Base-by-base conservation (phyloP, 2,329 filamentous ascomycete genomes). In the Bipolaris gigantea region DNA sequence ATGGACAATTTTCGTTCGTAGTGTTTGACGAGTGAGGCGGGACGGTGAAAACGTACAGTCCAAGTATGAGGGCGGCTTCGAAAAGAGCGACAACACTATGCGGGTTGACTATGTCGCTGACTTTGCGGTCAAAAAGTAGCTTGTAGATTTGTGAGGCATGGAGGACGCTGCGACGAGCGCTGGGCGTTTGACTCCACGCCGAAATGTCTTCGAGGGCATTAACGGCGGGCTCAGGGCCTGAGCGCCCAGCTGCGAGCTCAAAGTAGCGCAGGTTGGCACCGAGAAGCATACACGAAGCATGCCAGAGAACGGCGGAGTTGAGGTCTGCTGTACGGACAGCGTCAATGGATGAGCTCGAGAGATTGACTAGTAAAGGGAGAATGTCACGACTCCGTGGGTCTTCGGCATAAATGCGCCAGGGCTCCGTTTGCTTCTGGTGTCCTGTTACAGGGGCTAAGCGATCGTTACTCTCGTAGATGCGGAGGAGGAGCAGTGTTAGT, bases 71-170 rank as follows among this genome's bases (percentile, higher is more conserved):
- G 0, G 79, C 80, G 1, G 80, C 78, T 5, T 78, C 76, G 64
- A 83, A 83, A 0, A 83, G 69, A 0, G 79, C 77, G 6, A 78
- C 75, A 2, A 80, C 75, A 7, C 77, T 79, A 56, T 82, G 79
- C 21, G 81, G 80, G 38, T 77, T 80, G 23, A 79, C 77, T 25
- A 80, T 78, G 48, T 83, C 80, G 0, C 79, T 80, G 2, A 80
- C 79, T 59, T 81, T 79, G 41, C 81, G 76, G 53, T 81, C 79
- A 16, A 75, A 76, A 61, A 82, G 77, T 8, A 78, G 63, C 55
- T 79, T 81, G 66, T 79, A 82, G 6, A 79, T 80, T 41, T 83
- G 80, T 0, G 80, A 79, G 4, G 81, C 80, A 55, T 83, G 81
- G 0, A 83, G 66, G 34, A 80, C 80, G 0, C 80, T 77, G 34